These are phyloP conservation scores for Ormosia emarginata DNA, from an alignment of 306 rosid species.

Conservation along the genomic window DNA sequence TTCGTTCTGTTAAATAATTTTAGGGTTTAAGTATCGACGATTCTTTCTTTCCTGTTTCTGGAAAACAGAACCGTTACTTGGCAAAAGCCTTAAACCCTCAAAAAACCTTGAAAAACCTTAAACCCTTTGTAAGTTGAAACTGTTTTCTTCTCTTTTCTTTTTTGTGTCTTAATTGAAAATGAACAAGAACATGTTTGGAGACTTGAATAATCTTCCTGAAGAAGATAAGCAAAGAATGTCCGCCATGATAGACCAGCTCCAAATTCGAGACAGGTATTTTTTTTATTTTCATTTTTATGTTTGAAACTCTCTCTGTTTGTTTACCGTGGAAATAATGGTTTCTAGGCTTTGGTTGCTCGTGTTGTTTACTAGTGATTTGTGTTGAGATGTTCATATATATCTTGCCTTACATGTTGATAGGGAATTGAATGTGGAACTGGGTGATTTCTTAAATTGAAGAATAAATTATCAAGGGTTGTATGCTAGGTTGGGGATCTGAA, in stretches of 20 bases:
- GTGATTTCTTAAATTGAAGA: not conserved
- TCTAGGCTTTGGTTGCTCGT: not conserved
- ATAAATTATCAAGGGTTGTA: not conserved
- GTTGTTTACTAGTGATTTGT: not conserved
- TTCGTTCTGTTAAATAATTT: not conserved
- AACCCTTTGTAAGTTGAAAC: not conserved
- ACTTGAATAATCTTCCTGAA: slow-evolving; percentile 50
- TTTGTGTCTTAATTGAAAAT: slow-evolving; percentile 28
- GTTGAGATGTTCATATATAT: not conserved
- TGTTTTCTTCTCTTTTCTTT: not conserved
- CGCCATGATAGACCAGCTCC: slow-evolving; percentile 54
- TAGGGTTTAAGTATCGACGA: slow-evolving; percentile 44
- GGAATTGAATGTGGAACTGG: not conserved
- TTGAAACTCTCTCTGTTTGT: not conserved
- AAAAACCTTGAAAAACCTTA: not conserved
- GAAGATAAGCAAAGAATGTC: slow-evolving; percentile 66
- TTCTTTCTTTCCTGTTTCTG: not conserved
- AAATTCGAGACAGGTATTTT: slow-evolving; percentile 69
- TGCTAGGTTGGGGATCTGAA: slow-evolving; percentile 17
- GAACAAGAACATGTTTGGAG: slow-evolving; percentile 57
- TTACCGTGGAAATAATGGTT: not conserved
- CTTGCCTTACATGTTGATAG: too few relatives aligned
- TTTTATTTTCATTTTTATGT: not conserved
- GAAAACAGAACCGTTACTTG: not conserved
- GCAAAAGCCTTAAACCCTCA: slow-evolving; percentile 37